Evolutionary conservation across 2,329 filamentous ascomycete species (phyloP).

Genomic region (Pseudogymnoascus verrucosus): DNA sequence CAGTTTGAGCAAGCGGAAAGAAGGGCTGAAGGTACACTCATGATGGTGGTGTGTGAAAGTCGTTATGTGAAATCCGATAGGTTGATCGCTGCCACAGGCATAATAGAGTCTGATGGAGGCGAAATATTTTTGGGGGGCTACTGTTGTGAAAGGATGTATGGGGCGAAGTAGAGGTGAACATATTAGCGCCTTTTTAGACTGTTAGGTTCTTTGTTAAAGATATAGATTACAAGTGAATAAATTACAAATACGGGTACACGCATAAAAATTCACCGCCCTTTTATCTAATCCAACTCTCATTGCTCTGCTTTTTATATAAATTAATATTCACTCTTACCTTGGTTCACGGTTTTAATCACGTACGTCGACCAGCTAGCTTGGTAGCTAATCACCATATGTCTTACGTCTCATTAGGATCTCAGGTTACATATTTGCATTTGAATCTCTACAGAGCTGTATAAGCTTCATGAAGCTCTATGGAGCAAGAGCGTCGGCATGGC

Average conservation of each 20-base stretch:
- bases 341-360: neutral
- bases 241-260: neutral
- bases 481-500: neutral
- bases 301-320: neutral
- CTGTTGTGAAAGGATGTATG: neutral
- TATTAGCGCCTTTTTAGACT: neutral
- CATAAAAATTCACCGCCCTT: neutral
- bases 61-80: neutral
- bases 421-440: neutral
- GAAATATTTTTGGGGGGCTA: neutral
- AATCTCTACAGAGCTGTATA: neutral
- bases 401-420: neutral
- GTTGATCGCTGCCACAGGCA: neutral
- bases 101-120: neutral
- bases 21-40: conserved; percentile 9
- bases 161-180: neutral
- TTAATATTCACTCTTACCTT: neutral
- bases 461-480: neutral
- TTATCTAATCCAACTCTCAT: neutral
- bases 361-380: neutral
- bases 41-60: neutral
- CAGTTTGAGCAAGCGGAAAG: conserved; percentile 11
- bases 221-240: neutral
- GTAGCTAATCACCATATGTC: neutral
- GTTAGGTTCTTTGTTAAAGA: neutral